Base-by-base conservation (phyloP, 192 early-diverging fungal genomes). In the Backusella westeae region DNA sequence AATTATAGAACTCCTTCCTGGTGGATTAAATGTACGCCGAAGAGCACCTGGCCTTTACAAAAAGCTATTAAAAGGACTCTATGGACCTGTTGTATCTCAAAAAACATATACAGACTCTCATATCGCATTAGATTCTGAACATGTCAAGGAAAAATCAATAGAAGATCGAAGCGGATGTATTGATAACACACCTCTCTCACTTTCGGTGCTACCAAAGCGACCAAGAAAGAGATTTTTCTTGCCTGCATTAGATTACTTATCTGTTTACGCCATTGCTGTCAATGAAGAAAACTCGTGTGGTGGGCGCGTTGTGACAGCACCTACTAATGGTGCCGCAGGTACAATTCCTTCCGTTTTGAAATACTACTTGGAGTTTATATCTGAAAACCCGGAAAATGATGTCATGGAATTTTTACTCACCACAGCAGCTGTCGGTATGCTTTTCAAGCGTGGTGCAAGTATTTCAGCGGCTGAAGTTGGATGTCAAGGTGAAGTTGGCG, bases 381-480 rank as follows among this genome's bases (percentile, higher is more conserved):
- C 92, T n/a, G 89, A 90, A 38, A 90, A 93, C 68, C 90, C 90
- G 8, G 92, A 93, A 78, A 89, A 91, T 9, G 96, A 97, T 73
- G 90, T 96, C 34, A 90, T 96, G 84, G 95, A 97, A 81, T 97
- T 97, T 74, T 78, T 98, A 44, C 88, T 98, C 56, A 98, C 97
- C 0, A 93, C 95, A 1, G 92, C 96, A 0, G 97, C 97, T 1
- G 93, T 98, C 69, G 97, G 97, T 19, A 98, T 98, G 97, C 85
- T 98, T 46, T 98, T 93, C 88, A 98, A 98, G 85, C 89, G 95
- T 52, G 96, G 97, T 6, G 97, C 97, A 0, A 92, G 90, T 42
- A 98, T 98, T 59, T 95, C 94, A 42, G 73, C 97, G 0, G 97
- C 97, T 12, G 97, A 98, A 84, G 95, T 98, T 92, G 97, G 97